phyloP scores from a whole-genome alignment of 208 protist genomes.

The Leishmania arabica region DNA sequence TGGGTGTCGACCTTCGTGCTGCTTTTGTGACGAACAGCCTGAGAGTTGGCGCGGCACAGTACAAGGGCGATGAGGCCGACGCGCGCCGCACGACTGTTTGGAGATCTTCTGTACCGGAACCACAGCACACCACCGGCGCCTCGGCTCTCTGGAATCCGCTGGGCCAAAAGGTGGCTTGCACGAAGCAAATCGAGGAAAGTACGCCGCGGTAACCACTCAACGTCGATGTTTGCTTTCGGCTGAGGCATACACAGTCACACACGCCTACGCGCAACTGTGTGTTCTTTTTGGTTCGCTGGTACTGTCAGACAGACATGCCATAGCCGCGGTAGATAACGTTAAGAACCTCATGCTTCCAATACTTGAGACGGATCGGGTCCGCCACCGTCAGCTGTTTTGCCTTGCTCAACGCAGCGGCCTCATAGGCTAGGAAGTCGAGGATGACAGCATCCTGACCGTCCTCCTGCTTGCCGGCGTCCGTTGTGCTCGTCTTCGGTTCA shows the following conservation, averaged over 20 bases:
- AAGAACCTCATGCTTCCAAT: conserved; percentile 68
- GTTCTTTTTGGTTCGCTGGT: background rate
- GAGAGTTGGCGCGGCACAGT: background rate
- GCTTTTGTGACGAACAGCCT: background rate
- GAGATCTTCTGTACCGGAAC: background rate
- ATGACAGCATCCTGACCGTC: conserved; percentile 5
- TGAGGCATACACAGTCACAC: background rate
- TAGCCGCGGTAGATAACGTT: conserved; percentile 65
- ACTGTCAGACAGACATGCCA: conserved; percentile 5
- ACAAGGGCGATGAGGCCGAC: background rate
- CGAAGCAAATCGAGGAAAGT: background rate
- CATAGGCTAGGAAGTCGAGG: conserved; percentile 41
- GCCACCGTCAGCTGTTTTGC: conserved; percentile 52
- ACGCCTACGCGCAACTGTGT: background rate
- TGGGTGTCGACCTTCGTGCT: background rate
- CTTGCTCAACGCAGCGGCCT: conserved; percentile 51
- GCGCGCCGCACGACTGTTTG: background rate
- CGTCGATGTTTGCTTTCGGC: background rate
- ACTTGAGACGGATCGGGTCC: conserved; percentile 72
- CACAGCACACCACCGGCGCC: background rate
- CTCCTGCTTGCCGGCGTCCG: background rate
- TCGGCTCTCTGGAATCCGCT: background rate
- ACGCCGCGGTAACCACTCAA: background rate
- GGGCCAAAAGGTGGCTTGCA: background rate
- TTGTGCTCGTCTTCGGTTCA: background rate